These are phyloP conservation scores for Penicillium occitanis DNA, from an alignment of 2,329 filamentous ascomycete species.

Conservation along the genomic window DNA sequence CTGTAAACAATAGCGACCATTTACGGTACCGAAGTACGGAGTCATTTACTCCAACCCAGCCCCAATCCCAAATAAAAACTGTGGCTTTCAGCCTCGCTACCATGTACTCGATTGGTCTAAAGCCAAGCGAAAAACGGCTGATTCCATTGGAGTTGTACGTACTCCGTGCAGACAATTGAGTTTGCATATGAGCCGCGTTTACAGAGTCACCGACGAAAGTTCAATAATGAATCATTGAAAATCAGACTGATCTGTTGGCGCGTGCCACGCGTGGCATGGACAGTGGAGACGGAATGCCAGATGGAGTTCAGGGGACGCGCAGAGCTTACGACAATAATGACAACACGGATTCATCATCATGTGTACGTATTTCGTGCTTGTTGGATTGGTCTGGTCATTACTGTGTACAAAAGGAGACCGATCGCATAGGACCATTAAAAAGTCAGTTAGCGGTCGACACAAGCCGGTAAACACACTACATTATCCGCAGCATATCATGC, in stretches of 20 bases:
- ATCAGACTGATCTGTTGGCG: background rate
- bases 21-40: background rate
- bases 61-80: background rate
- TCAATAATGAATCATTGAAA: slow-evolving; percentile 4
- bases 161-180: background rate
- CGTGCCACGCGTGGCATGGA: slow-evolving; percentile 10
- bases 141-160: background rate
- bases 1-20: background rate
- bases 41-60: background rate
- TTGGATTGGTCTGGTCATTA: background rate
- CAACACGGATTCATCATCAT: background rate
- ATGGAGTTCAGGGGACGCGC: background rate
- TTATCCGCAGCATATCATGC: background rate
- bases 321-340: background rate
- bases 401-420: background rate
- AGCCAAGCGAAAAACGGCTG: background rate
- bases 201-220: background rate
- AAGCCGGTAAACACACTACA: background rate
- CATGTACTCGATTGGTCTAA: background rate
- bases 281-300: slow-evolving; percentile 9
- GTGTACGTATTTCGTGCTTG: background rate
- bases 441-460: background rate
- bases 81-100: slow-evolving; percentile 10
- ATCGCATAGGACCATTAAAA: too few species aligned
- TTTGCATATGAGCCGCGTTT: background rate